Conservation (phyloP, 768 basidiomycete species). For the Calvatia gigantea region DNA sequence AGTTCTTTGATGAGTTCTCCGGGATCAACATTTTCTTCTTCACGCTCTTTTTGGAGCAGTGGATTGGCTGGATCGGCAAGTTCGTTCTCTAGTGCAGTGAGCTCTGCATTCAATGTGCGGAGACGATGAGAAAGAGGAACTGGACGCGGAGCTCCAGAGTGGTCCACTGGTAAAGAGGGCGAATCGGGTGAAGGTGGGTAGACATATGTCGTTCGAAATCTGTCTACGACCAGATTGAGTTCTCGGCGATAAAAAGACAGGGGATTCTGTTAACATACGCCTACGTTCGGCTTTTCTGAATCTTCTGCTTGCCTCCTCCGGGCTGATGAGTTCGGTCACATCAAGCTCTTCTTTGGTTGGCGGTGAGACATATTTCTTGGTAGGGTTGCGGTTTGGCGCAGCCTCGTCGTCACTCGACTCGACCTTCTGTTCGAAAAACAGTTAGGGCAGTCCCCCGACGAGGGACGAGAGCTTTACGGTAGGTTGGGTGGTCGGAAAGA, state of each 20-base stretch:
- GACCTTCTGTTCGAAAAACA: slow-evolving; percentile 38
- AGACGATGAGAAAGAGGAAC: slow-evolving; percentile 57
- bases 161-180: slow-evolving; percentile 36
- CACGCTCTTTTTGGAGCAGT: slow-evolving; percentile 53
- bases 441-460: slow-evolving; percentile 10
- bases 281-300: slow-evolving; percentile 73
- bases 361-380: slow-evolving; percentile 34
- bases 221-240: slow-evolving; percentile 28
- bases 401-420: slow-evolving; percentile 70
- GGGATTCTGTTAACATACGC: slow-evolving; percentile 35
- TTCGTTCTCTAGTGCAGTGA: slow-evolving; percentile 76
- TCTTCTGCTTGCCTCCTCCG: slow-evolving; percentile 64
- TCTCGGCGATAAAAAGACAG: neutral
- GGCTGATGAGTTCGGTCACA: slow-evolving; percentile 53
- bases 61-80: slow-evolving; percentile 81
- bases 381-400: slow-evolving; percentile 33
- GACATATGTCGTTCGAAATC: slow-evolving; percentile 54
- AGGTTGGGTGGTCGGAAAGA: slow-evolving; percentile 48
- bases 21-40: slow-evolving; percentile 61
- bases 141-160: slow-evolving; percentile 28
- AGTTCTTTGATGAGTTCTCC: slow-evolving; percentile 75
- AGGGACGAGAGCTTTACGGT: slow-evolving; percentile 37
- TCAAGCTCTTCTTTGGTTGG: slow-evolving; percentile 66
- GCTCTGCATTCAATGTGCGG: slow-evolving; percentile 69
- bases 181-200: slow-evolving; percentile 68